Evolutionary conservation across 345 rosid species (phyloP).

Genomic region (Syzygium oleosum): DNA sequence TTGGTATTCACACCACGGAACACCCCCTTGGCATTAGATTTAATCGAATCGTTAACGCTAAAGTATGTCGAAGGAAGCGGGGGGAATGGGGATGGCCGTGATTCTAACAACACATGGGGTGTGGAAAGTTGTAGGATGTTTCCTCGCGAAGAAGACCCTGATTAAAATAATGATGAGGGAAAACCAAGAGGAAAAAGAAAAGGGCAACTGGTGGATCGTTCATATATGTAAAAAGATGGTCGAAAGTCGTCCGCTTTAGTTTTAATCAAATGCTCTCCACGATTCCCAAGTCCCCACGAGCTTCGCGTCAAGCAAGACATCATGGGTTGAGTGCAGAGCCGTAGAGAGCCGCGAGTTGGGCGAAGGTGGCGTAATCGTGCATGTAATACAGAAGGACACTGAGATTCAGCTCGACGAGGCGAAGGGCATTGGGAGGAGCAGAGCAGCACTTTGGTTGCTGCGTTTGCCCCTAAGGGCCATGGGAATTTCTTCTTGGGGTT

Average conservation of each 20-base stretch:
- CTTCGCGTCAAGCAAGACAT: conserved; percentile 1
- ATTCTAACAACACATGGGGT: conserved; percentile 20
- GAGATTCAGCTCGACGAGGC: background rate
- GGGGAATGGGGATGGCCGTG: background rate
- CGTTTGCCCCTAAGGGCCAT: background rate
- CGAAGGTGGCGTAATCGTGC: background rate
- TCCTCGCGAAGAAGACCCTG: conserved; percentile 9
- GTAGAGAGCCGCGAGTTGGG: background rate
- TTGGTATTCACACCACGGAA: background rate
- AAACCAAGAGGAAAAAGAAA: background rate
- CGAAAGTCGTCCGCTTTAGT: background rate
- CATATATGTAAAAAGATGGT: background rate
- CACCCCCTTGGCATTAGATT: background rate
- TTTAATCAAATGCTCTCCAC: background rate
- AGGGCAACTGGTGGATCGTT: background rate
- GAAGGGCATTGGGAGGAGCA: background rate
- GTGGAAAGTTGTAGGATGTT: conserved; percentile 27
- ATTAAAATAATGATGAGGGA: background rate
- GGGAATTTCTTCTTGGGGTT: background rate
- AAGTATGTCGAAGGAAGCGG: background rate
- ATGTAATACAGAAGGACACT: background rate
- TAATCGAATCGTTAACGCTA: background rate
- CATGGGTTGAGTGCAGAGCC: background rate
- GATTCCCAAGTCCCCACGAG: conserved; percentile 9
- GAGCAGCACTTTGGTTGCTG: background rate